Evolutionary conservation across 148 eudicot species (phyloP).

Genomic region (Rhododendron ferrugineum): DNA sequence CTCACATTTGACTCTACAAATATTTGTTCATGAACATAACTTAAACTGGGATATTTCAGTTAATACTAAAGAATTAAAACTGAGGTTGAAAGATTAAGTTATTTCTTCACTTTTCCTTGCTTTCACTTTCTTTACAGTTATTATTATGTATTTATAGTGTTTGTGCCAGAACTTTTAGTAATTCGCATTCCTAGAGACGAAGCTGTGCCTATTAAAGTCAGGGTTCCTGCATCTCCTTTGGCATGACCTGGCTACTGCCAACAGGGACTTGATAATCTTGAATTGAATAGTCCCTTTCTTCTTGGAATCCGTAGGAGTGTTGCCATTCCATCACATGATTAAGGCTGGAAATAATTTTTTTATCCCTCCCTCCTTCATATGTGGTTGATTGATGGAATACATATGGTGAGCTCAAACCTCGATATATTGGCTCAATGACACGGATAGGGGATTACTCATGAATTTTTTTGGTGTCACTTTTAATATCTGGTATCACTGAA

Average conservation of each 20-base stretch:
- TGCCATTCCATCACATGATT: neutral
- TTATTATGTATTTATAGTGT: neutral
- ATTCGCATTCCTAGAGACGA: neutral
- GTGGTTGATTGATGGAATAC: neutral
- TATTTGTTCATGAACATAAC: neutral
- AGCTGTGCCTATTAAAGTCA: neutral
- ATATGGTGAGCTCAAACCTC: neutral
- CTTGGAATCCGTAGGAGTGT: neutral
- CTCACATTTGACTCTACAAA: neutral
- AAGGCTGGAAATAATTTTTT: neutral
- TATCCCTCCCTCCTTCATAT: neutral
- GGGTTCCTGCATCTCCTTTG: neutral
- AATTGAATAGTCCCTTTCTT: neutral
- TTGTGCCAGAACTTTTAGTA: neutral
- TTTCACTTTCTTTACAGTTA: neutral
- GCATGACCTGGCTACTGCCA: neutral
- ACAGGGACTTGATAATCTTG: neutral
- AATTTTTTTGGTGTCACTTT: neutral
- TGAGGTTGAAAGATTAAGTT: neutral
- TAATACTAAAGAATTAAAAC: neutral
- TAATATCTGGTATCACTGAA: neutral
- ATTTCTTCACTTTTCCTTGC: neutral
- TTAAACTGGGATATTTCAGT: neutral
- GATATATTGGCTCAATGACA: neutral
- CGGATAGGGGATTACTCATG: neutral